Base-by-base conservation (phyloP, 2,329 filamentous ascomycete species). In the Ophiostoma australiae region DNA sequence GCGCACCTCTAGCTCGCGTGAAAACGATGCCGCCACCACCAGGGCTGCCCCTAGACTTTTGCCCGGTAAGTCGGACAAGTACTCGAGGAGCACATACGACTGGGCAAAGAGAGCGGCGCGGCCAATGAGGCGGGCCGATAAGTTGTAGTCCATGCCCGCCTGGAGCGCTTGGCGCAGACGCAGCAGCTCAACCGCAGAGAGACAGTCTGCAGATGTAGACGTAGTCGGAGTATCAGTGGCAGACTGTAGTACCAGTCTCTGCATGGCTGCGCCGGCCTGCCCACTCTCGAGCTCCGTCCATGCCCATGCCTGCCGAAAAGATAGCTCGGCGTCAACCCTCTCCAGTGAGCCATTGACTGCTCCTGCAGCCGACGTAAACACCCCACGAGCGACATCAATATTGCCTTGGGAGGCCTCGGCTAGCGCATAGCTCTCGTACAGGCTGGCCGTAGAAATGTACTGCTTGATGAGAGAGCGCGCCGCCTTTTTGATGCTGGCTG, bases 361-460 rank as follows among this genome's bases (percentile, higher is more conserved):
- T 90, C 77, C 3, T 84, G 74, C 72, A 78, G 76, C 20, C 1
- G 90, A 90, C 1, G 83, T 78, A 75, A 94, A 86, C 0, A 95
- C 88, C 69, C 87, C 88, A 31, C 83, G 80, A 4, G 90, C 89
- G 67, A 87, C 81, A 0, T 86, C 82, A 1, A 77, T 74, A 33
- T 90, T 89, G 0, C 84, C 86, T 39, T 84, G 84, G 1, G 82
- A 81, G 74, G 80, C 84, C 78, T 97, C 92, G 3, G 93, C 87
- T 17, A 92, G 80, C 0, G 90, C 92, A 76, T 94, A 97, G 0
- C 89, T 87, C 74, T 93, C 91, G 79, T 96, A 97, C 0, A 97
- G 81, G 17, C 83, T 81, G 3, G 91, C 78, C 75, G 88, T 90
- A 0, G 86, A 83, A 0, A 89, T 83, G 70, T 87, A 86, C 67